Base-by-base conservation (phyloP, 2,329 filamentous ascomycete genomes). In the Ophiostoma pallidulum region DNA sequence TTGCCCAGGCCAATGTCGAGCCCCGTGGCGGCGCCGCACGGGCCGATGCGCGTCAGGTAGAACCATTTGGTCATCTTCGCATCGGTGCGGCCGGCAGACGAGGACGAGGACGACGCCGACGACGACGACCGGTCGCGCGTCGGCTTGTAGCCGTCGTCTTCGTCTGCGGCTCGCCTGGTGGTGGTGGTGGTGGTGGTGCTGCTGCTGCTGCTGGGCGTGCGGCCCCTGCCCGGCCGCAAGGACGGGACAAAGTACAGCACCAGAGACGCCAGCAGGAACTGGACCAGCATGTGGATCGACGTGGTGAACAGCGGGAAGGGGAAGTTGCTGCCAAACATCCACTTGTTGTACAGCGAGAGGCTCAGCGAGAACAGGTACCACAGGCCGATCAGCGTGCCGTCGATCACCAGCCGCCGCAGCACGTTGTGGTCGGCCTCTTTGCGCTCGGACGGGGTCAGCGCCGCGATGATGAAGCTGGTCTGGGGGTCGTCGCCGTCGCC, bases 291-390 rank as follows among this genome's bases (percentile, higher is more conserved):
- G 69, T 98, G 92, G 63, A 92, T 73, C 54, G 87, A 86, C 4
- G 92, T 98, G 10, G 90, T 95, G 66, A 97, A 97, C 42, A 98
- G 76, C 33, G 92, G 92, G 60, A 92, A 97, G 44, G 86, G 82
- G 63, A 98, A 98, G 66, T 96, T 84, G 52, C 83, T 77, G 59
- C 86, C 86, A 68, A 98, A 97, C 91, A 98, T 97, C 92, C 92
- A 97, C 70, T 96, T 97, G 75, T 98, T 98, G 73, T 97, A 98
- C 58, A 96, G 75, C 52, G 89, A 94, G 62, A 95, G 95, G 42
- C 86, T 88, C 55, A 97, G 77, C 16, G 90, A 96, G 66, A 97
- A 97, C 33, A 89, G 69, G 54, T 80, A 92, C 91, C 92, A 98
- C 54, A 94, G 66, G 20, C 77, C 75, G 54, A 97, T 95, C 55